Evolutionary conservation across 2,329 filamentous ascomycete species (phyloP).

Genomic region (Aspergillus aculeatinus): DNA sequence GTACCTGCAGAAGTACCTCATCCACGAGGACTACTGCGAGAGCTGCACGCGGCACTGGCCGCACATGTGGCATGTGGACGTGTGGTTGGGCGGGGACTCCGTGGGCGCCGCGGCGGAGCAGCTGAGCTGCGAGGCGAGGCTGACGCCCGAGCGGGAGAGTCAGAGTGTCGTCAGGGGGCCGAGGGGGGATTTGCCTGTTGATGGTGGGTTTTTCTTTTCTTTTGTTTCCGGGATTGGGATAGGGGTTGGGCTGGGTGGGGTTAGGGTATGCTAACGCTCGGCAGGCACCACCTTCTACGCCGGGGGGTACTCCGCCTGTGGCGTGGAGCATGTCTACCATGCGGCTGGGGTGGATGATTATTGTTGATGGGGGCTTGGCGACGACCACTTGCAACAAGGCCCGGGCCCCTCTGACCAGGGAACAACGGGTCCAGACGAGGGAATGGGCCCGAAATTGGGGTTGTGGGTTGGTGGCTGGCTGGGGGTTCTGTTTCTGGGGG

Average conservation of each 20-base stretch:
- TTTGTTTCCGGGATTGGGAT: no score
- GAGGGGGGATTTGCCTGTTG: slow-evolving; percentile 29
- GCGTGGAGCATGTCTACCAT: slow-evolving; percentile 11
- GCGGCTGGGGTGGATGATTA: slow-evolving; percentile 2
- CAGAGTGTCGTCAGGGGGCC: slow-evolving; percentile 33
- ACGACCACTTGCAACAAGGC: no score
- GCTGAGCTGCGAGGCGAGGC: slow-evolving; percentile 36
- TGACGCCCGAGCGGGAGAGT: slow-evolving; percentile 31
- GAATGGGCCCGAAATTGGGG: no score
- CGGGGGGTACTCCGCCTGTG: slow-evolving; percentile 2
- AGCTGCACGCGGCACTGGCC: slow-evolving; percentile 32
- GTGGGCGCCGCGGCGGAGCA: slow-evolving; percentile 33
- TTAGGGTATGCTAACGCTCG: neutral
- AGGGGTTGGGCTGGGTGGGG: neutral
- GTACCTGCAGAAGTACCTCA: slow-evolving; percentile 47
- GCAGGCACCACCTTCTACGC: slow-evolving; percentile 14
- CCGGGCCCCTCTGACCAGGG: no score
- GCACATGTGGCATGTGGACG: slow-evolving; percentile 34
- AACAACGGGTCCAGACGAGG: no score
- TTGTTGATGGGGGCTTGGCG: neutral
- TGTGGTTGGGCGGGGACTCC: slow-evolving; percentile 40
- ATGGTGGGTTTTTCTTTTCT: slow-evolving; percentile 27
- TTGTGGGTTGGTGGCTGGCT: neutral
- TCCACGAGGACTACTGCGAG: slow-evolving; percentile 37
- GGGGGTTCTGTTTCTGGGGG: neutral